phyloP scores from a whole-genome alignment of 2,329 filamentous ascomycete genomes.

The Magnaporthales sp. region DNA sequence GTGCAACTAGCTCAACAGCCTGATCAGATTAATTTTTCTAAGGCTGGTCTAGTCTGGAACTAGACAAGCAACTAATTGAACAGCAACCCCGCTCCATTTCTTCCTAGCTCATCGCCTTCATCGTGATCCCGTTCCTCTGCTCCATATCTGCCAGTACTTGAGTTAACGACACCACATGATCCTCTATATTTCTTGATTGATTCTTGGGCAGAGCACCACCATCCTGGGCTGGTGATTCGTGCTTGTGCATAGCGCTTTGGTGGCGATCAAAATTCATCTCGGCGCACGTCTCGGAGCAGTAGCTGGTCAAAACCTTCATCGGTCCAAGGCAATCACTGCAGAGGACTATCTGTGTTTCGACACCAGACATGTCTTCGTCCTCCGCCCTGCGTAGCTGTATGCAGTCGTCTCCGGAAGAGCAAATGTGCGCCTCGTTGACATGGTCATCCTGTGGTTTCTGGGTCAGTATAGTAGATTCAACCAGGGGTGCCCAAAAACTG shows the following conservation, averaged over 20 bases:
- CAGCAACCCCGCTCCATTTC: not conserved
- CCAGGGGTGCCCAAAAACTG: not conserved
- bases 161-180: not conserved
- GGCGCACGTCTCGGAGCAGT: conserved; percentile 23
- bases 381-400: conserved; percentile 13
- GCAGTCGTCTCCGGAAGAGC: conserved; percentile 16
- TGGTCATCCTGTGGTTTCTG: conserved; percentile 13
- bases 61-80: not conserved
- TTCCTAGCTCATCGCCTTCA: not conserved
- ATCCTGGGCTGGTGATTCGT: not conserved
- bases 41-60: too few relatives aligned
- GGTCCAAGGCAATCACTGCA: conserved; percentile 23
- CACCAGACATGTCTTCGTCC: conserved; percentile 13
- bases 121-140: not conserved
- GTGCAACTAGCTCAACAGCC: not conserved
- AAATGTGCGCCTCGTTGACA: conserved; percentile 14
- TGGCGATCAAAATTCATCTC: conserved; percentile 21
- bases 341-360: conserved; percentile 12
- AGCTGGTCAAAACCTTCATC: conserved; percentile 18
- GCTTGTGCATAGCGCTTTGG: conserved; percentile 13
- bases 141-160: not conserved
- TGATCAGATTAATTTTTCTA: not conserved
- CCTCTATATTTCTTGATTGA: conserved; percentile 1
- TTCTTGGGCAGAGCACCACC: not conserved
- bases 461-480: not conserved